Evolutionary conservation across 2,329 filamentous ascomycete species (phyloP).

Genomic region (Xylariaceae sp.): DNA sequence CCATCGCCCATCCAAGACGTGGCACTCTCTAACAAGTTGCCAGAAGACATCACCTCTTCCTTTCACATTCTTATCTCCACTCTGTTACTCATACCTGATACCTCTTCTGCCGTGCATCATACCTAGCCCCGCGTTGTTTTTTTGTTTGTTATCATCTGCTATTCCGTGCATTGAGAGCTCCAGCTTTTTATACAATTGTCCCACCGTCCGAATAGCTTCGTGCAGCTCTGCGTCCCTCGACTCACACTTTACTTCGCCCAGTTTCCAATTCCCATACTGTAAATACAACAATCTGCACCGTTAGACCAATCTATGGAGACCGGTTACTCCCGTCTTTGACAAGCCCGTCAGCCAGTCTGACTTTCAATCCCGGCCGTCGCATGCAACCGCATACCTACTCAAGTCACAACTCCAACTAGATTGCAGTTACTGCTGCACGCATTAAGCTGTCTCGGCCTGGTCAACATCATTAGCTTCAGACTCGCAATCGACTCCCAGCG

Average conservation of each 20-base stretch:
- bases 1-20: too few relatives aligned
- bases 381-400: not conserved
- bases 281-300: not conserved
- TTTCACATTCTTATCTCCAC: not conserved
- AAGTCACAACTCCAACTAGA: too few relatives aligned
- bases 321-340: not conserved
- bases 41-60: not conserved
- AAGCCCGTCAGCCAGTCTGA: not conserved
- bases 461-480: not conserved
- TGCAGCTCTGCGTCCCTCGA: too few relatives aligned
- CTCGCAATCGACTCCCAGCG: slow-evolving; percentile 26
- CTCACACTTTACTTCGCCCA: not conserved
- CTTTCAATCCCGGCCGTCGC: not conserved
- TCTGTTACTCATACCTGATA: not conserved
- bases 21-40: too few relatives aligned
- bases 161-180: too few relatives aligned
- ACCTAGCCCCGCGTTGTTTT: not conserved
- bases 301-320: not conserved
- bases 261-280: not conserved
- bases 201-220: too few relatives aligned
- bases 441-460: not conserved
- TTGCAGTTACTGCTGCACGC: not conserved
- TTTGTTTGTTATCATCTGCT: not conserved
- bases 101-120: not conserved
- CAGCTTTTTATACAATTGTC: too few relatives aligned